Percentiles rank a stretch among this genome's conserved stretches.
Conservation (phyloP, 768 basidiomycete genomes). For the Rhodotorula babjevae region DNA sequence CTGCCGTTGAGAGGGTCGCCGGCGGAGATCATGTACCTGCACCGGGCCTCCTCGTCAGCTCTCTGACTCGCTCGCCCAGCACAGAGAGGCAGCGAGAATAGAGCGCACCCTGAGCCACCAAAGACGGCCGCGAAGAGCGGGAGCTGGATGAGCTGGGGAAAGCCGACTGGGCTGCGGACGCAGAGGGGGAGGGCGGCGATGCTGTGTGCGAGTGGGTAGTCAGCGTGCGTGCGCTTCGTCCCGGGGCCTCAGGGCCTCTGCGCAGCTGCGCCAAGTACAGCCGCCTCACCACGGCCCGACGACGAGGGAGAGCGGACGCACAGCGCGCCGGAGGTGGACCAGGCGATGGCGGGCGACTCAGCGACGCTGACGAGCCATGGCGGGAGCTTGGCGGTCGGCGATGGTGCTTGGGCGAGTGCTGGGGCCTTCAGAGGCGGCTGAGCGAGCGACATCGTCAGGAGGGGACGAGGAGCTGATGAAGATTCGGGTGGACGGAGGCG, state of each 20-base stretch:
- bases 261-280: too few relatives aligned
- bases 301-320: background rate
- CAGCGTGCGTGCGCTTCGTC: background rate
- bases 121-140: constrained; percentile 69
- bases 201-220: background rate
- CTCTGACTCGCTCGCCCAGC: background rate
- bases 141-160: constrained; percentile 89
- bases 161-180: constrained; percentile 53
- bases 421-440: background rate
- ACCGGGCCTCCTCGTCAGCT: fast-evolving
- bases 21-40: constrained; percentile 34
- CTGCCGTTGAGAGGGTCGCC: constrained; percentile 35
- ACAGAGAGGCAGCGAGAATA: too few relatives aligned
- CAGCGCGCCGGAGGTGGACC: constrained; percentile 30
- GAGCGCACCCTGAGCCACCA: constrained; percentile 17
- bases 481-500: background rate
- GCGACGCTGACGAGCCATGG: constrained; percentile 19
- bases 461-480: background rate
- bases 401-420: background rate
- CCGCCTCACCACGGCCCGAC: too few relatives aligned
- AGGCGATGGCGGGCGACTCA: constrained; percentile 3
- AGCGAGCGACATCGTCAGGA: background rate
- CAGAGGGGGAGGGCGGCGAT: constrained; percentile 20
- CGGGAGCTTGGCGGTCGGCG: constrained; percentile 9
- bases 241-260: background rate